Base-by-base conservation (phyloP, 2,329 filamentous ascomycete species). In the Fusarium piperis region DNA sequence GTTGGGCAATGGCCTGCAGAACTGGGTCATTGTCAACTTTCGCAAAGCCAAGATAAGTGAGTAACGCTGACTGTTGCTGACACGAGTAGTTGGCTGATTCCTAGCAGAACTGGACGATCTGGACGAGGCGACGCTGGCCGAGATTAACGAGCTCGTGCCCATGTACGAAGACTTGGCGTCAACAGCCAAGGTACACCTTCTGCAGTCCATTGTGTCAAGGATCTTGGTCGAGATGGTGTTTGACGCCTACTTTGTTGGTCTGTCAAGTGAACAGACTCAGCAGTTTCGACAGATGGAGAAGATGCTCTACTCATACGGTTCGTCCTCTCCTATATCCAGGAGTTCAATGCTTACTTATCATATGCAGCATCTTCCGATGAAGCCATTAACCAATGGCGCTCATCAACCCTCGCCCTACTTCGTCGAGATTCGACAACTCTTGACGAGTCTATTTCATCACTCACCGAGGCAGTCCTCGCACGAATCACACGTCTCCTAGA, bases 11-110 rank as follows among this genome's bases (percentile, higher is more conserved):
- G 88, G 91, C 26, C 80, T 93, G 73, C 91, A 93, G 81, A 93
- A 94, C 74, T 94, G 92, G 92, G 88, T 91, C 4, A 90, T 94
- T 73, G 87, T 88, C 28, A 88, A 92, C 77, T 94, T 92, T 71
- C 85, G 92, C 58, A 88, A 87, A 68, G 85, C 87, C 13, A 92
- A 87, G 80, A 80, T 92, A 52, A 82, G 86, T 87, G 77, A 73
- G 83, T 79, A 15, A 0, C 20, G 2, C 10, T 2, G 4, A 1
- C 18, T 20, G 6, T 20, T 9, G 6, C 3, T 26, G 8, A 8
- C 3, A 23, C 18, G 10, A 18, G 16, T 20, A n/a, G 16, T 56
- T 48, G 26, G 5, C 60, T 67, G 15, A 57, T 11, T 39, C 33
- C 3, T 46, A 18, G 15, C 67, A 88, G 87, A 88, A 73, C 72